Conservation (phyloP, 2,329 filamentous ascomycete species). For the Nemania bipapillata region DNA sequence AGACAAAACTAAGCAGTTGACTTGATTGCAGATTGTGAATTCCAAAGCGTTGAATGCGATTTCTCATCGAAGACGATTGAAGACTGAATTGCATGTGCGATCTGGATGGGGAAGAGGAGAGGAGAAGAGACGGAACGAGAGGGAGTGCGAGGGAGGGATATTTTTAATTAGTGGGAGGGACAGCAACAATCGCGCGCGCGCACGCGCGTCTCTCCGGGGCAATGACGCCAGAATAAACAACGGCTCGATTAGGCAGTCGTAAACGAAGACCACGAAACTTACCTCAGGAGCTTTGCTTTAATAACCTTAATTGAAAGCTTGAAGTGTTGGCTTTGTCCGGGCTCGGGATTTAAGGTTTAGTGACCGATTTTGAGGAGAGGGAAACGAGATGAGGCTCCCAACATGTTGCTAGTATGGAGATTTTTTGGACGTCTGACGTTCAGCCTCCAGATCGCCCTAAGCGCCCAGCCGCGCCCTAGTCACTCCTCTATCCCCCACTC, state of each 20-base stretch:
- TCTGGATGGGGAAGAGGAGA: constrained; percentile 1
- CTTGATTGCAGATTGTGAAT: background rate
- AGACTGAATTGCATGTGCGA: constrained; percentile 5
- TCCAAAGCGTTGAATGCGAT: constrained; percentile 12
- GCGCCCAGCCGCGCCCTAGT: constrained; percentile 22
- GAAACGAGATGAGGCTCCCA: background rate
- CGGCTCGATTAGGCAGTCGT: constrained; percentile 3
- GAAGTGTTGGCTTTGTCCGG: background rate
- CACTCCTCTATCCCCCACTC: background rate
- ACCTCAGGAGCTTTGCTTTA: constrained; percentile 10
- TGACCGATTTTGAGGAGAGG: background rate
- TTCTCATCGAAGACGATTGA: constrained; percentile 6
- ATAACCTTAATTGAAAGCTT: background rate
- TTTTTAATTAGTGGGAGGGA: background rate
- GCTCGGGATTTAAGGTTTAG: background rate
- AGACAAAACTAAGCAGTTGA: background rate
- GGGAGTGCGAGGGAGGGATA: background rate
- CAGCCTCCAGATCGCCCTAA: constrained; percentile 24
- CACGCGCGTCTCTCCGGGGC: background rate
- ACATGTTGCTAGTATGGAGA: constrained; percentile 15
- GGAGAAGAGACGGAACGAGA: background rate
- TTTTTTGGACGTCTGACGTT: constrained; percentile 34
- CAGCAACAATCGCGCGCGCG: constrained; percentile 2
- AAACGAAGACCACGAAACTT: constrained; percentile 21
- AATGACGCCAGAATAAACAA: constrained; percentile 5